These are phyloP conservation scores for Talaromyces trachyspermus DNA, from an alignment of 495 filamentous ascomycete genomes.

Conservation along the genomic window DNA sequence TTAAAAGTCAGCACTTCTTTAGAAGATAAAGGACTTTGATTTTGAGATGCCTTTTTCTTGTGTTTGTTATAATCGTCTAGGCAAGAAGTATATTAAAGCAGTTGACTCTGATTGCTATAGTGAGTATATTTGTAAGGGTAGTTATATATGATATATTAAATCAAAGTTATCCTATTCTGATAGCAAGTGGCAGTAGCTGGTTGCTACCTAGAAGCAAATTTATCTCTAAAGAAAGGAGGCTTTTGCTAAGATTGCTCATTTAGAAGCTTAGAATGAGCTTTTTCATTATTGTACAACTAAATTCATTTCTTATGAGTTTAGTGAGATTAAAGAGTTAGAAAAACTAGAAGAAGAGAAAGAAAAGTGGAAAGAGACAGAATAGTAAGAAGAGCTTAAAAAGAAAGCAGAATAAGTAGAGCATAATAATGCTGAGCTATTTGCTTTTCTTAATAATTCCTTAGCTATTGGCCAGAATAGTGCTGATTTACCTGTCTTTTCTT, in stretches of 20 bases:
- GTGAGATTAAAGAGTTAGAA: neutral
- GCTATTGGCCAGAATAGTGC: neutral
- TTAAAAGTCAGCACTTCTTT: too few species aligned
- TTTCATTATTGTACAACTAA: neutral
- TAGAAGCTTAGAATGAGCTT: neutral
- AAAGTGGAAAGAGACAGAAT: neutral
- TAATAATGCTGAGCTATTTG: neutral
- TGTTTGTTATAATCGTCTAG: too few species aligned
- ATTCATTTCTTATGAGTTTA: neutral
- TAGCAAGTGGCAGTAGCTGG: neutral
- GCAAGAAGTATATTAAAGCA: neutral
- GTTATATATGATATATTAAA: too few species aligned
- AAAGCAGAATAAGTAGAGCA: neutral
- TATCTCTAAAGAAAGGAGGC: neutral
- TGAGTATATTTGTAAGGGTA: neutral
- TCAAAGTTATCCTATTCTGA: neutral
- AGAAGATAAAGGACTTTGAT: too few species aligned
- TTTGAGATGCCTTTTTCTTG: too few species aligned
- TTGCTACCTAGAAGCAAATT: neutral
- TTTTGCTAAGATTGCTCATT: neutral
- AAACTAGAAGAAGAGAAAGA: neutral
- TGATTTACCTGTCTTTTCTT: neutral
- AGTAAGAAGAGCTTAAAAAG: neutral
- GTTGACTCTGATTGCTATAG: neutral
- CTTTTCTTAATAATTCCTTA: neutral